Percentiles rank a stretch among this genome's conserved stretches.
phyloP scores from a whole-genome alignment of 192 early-diverging fungal genomes.

The Coemansia sp. region DNA sequence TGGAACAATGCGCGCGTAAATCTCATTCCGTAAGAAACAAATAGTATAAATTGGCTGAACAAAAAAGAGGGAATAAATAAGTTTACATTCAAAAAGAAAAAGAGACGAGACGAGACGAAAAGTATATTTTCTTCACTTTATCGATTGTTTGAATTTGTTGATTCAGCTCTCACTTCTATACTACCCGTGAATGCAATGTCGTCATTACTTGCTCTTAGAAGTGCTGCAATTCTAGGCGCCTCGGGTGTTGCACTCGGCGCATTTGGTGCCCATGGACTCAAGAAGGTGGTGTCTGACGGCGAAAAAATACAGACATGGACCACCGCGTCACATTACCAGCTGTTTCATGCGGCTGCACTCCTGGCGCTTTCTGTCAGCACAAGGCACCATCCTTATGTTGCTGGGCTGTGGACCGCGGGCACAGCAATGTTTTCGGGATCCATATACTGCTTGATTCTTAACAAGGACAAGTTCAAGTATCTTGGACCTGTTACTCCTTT shows the following conservation, averaged over 20 bases:
- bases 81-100: background rate
- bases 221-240: constrained; percentile 48
- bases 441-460: constrained; percentile 56
- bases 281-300: constrained; percentile 36
- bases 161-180: background rate
- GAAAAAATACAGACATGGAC: constrained; percentile 41
- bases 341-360: constrained; percentile 55
- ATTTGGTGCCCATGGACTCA: constrained; percentile 58
- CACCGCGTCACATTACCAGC: constrained; percentile 55
- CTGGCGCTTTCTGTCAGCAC: constrained; percentile 36
- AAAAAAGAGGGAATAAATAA: background rate
- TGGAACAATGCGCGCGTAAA: constrained; percentile 39
- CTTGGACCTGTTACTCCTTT: constrained; percentile 48
- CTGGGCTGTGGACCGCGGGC: constrained; percentile 52
- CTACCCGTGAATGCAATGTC: constrained; percentile 16
- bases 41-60: background rate
- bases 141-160: background rate
- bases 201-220: constrained; percentile 28
- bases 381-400: constrained; percentile 23
- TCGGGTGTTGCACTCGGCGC: constrained; percentile 59
- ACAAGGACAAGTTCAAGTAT: constrained; percentile 24
- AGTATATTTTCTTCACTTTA: background rate
- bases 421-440: constrained; percentile 55
- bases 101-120: background rate
- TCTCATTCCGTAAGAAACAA: constrained; percentile 22